Conservation (phyloP, 129 eudicot species). For the Centrapalus pauciflorus region DNA sequence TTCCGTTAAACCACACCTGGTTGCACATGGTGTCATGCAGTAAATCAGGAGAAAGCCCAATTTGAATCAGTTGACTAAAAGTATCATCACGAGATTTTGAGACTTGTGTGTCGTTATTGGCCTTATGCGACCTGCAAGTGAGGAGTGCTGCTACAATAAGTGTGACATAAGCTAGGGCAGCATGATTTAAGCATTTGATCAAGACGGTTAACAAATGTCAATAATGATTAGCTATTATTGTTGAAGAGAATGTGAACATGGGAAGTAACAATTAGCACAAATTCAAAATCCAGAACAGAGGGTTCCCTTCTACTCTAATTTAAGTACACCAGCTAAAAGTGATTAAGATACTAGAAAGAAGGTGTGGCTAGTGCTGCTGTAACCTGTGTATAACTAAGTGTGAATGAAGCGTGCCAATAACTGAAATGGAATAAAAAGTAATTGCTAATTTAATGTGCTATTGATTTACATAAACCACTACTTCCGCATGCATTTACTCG, state of each 20-base stretch:
- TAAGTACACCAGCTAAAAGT: neutral
- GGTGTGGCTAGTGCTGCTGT: no score
- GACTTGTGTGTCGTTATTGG: slow-evolving; percentile 42
- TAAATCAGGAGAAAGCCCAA: slow-evolving; percentile 81
- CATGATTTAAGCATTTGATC: neutral
- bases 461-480: slow-evolving; percentile 6
- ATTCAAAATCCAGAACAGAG: neutral
- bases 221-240: neutral
- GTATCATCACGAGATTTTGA: slow-evolving; percentile 95
- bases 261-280: neutral
- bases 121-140: slow-evolving; percentile 59
- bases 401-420: neutral
- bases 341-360: neutral
- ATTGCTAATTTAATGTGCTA: no score
- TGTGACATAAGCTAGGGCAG: neutral
- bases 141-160: neutral
- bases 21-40: slow-evolving; percentile 79
- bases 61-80: slow-evolving; percentile 72
- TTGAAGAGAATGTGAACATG: neutral
- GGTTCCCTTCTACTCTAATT: neutral
- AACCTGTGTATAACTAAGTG: no score
- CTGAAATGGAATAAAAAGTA: neutral
- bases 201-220: neutral
- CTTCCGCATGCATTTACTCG: slow-evolving; percentile 10
- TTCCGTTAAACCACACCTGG: slow-evolving; percentile 48